These are phyloP conservation scores for Fusarium poae DNA, from an alignment of 2,329 filamentous ascomycete species.

Conservation along the genomic window DNA sequence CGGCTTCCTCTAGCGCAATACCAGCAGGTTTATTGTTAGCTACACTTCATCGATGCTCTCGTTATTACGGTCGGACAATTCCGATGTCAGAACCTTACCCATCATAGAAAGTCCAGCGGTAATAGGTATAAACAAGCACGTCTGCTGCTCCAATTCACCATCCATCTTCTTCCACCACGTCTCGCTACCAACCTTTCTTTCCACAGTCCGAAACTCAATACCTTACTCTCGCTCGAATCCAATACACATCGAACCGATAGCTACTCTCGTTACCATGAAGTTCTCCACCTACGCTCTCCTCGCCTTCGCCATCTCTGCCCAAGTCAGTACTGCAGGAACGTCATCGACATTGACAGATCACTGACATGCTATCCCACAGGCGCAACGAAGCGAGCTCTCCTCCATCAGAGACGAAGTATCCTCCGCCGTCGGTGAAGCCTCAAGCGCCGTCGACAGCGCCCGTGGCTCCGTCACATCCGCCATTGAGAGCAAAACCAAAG, in stretches of 20 bases:
- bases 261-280: not conserved
- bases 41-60: not conserved
- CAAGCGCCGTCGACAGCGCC: not conserved
- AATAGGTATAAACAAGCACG: not conserved
- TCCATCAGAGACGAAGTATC: not conserved
- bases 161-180: not conserved
- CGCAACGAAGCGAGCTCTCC: not conserved
- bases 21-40: not conserved
- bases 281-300: not conserved
- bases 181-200: not conserved
- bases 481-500: not conserved
- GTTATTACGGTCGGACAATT: not conserved
- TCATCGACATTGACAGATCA: too few species aligned
- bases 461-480: not conserved
- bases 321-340: not conserved
- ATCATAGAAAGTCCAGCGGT: too few species aligned
- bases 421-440: not conserved
- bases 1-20: not conserved
- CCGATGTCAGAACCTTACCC: not conserved
- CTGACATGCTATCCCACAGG: not conserved
- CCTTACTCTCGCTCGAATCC: not conserved
- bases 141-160: not conserved
- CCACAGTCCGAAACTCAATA: not conserved
- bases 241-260: not conserved
- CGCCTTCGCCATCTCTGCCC: not conserved